phyloP scores from a whole-genome alignment of 2,329 filamentous ascomycete species.

The Leptosphaerulina australis region DNA sequence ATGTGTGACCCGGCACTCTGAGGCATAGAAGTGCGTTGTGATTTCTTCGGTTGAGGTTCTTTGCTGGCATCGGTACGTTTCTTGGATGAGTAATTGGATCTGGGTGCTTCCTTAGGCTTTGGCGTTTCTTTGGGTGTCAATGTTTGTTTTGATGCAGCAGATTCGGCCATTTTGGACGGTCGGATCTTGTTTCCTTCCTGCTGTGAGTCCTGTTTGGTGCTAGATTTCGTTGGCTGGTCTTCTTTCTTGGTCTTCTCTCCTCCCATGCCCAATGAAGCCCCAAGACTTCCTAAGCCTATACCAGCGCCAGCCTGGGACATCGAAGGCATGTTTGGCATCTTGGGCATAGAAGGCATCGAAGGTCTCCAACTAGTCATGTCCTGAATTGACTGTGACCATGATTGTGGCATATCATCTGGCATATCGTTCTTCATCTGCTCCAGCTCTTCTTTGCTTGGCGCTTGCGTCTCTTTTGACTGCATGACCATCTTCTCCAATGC shows the following conservation, averaged over 20 bases:
- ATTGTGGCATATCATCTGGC: constrained; percentile 41
- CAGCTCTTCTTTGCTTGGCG: constrained; percentile 41
- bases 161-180: constrained; percentile 3
- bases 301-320: constrained; percentile 22
- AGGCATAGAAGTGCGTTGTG: constrained; percentile 11
- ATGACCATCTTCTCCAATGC: constrained; percentile 48
- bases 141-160: constrained; percentile 13
- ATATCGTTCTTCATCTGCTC: constrained; percentile 45
- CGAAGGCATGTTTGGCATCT: constrained; percentile 36
- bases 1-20: neutral
- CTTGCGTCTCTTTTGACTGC: constrained; percentile 44
- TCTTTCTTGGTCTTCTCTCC: constrained; percentile 20
- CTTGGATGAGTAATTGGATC: constrained; percentile 17
- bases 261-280: constrained; percentile 33
- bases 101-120: constrained; percentile 23
- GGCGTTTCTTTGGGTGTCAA: constrained; percentile 22
- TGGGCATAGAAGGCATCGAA: constrained; percentile 33
- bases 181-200: constrained; percentile 13
- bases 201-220: constrained; percentile 20
- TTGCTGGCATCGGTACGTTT: neutral
- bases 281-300: constrained; percentile 35
- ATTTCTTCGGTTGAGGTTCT: constrained; percentile 9
- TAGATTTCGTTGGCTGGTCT: constrained; percentile 9
- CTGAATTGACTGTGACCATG: constrained; percentile 41
- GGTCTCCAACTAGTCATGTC: constrained; percentile 45